These are phyloP conservation scores for Amanita fuliginea DNA, from an alignment of 768 basidiomycete genomes.

Conservation along the genomic window DNA sequence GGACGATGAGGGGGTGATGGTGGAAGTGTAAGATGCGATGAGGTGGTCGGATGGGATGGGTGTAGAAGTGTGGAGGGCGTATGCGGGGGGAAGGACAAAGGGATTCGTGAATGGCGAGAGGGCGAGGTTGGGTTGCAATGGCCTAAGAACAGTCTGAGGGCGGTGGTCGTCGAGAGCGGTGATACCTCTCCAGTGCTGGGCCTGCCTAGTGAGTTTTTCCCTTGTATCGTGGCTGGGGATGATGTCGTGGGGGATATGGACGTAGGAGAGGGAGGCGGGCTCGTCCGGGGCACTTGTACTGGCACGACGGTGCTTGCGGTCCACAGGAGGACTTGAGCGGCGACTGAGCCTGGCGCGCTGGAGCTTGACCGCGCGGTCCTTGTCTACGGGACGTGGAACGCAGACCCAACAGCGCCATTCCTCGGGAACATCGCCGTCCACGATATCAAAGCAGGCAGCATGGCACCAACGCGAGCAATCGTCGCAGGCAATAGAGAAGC, in stretches of 20 bases:
- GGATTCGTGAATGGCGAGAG: slow-evolving; percentile 26
- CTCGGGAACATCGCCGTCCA: slow-evolving; percentile 50
- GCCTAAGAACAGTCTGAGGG: slow-evolving; percentile 11
- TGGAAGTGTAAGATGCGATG: slow-evolving; percentile 53
- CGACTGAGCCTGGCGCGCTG: slow-evolving; percentile 25
- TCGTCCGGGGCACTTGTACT: slow-evolving; percentile 25
- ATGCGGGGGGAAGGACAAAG: slow-evolving; percentile 43
- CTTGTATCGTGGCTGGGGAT: slow-evolving; percentile 31
- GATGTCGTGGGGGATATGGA: slow-evolving; percentile 35
- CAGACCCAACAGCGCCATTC: slow-evolving; percentile 72
- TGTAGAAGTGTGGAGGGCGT: slow-evolving; percentile 52
- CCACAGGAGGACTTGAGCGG: slow-evolving; percentile 17
- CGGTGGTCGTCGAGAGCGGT: slow-evolving; percentile 29
- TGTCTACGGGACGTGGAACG: slow-evolving; percentile 36
- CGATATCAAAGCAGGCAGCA: slow-evolving; percentile 63
- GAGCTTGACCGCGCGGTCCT: slow-evolving; percentile 33
- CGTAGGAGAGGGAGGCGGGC: slow-evolving; percentile 32
- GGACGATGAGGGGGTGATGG: slow-evolving; percentile 50
- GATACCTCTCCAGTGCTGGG: slow-evolving; percentile 57
- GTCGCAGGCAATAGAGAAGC: slow-evolving; percentile 82
- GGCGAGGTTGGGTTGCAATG: slow-evolving; percentile 22
- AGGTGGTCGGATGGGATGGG: slow-evolving; percentile 43
- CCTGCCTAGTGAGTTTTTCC: slow-evolving; percentile 42
- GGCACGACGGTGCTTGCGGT: slow-evolving; percentile 25
- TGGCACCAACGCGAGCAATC: slow-evolving; percentile 78